A percentile compares a stretch with the other conserved stretches of the same genome.
Conservation (phyloP, 495 filamentous ascomycete species). For the Niebla homalea region DNA sequence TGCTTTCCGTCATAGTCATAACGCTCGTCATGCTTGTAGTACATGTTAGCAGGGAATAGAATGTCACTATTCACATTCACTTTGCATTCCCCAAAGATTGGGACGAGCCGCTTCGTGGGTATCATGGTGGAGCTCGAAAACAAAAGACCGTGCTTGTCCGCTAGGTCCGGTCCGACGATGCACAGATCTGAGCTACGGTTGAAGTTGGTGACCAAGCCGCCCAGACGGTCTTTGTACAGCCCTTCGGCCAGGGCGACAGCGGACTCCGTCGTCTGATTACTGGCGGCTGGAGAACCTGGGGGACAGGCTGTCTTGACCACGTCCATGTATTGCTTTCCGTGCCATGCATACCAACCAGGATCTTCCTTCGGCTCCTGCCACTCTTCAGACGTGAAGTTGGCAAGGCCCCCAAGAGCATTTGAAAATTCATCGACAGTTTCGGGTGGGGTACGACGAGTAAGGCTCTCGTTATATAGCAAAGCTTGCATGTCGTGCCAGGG, state of each 20-base stretch:
- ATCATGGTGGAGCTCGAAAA: slow-evolving; percentile 48
- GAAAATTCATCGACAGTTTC: slow-evolving; percentile 26
- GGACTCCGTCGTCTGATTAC: slow-evolving; percentile 17
- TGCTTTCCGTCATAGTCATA: slow-evolving; percentile 45
- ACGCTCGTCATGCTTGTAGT: slow-evolving; percentile 56
- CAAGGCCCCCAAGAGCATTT: slow-evolving; percentile 18
- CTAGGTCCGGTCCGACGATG: slow-evolving; percentile 40
- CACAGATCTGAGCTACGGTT: slow-evolving; percentile 54
- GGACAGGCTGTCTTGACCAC: slow-evolving; percentile 47
- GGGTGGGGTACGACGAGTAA: slow-evolving; percentile 29
- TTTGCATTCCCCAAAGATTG: slow-evolving; percentile 66
- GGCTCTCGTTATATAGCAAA: slow-evolving; percentile 40
- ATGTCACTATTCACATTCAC: slow-evolving; percentile 68
- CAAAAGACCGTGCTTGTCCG: slow-evolving; percentile 55
- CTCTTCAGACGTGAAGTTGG: slow-evolving; percentile 16
- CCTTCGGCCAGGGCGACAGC: slow-evolving; percentile 23
- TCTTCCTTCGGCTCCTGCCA: slow-evolving; percentile 10
- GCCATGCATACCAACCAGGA: slow-evolving; percentile 17
- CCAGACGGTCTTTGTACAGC: slow-evolving; percentile 23
- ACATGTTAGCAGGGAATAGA: slow-evolving; percentile 65
- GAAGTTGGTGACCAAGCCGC: slow-evolving; percentile 54
- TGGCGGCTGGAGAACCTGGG: slow-evolving; percentile 44
- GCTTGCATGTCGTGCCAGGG: slow-evolving; percentile 52
- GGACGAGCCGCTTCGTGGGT: slow-evolving; percentile 46
- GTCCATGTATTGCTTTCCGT: slow-evolving; percentile 44